Percentiles rank a stretch among this genome's conserved stretches.
These are phyloP conservation scores for Lachancea meyersii DNA, from an alignment of 805 yeast genomes.

Conservation along the genomic window DNA sequence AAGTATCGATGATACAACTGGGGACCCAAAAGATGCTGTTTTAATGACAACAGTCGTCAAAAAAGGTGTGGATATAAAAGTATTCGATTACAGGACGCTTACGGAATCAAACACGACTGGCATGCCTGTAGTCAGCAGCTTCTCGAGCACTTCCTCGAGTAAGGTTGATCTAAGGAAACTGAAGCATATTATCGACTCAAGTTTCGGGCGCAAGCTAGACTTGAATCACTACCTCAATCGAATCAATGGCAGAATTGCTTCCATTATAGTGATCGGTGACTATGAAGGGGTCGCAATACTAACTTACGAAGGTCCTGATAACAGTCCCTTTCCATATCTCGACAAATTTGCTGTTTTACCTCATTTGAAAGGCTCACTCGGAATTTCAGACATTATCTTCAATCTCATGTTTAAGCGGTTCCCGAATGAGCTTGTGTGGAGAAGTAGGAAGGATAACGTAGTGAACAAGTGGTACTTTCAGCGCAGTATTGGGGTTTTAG, in stretches of 20 bases:
- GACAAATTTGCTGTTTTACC: constrained; percentile 92
- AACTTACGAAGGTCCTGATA: constrained; percentile 61
- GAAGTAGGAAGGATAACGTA: constrained; percentile 80
- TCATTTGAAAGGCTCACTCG: constrained; percentile 80
- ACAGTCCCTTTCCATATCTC: constrained; percentile 57
- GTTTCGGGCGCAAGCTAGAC: constrained; percentile 68
- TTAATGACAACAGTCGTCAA: constrained; percentile 66
- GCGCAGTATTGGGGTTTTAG: constrained; percentile 66
- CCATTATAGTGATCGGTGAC: constrained; percentile 81
- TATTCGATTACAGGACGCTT: constrained; percentile 21
- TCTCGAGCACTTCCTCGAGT: not conserved
- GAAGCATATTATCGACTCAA: constrained; percentile 60
- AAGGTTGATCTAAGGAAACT: constrained; percentile 52
- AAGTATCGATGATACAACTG: constrained; percentile 3
- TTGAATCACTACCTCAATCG: constrained; percentile 60
- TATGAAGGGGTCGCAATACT: constrained; percentile 93
- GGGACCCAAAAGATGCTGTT: constrained; percentile 19
- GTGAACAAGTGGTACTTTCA: constrained; percentile 98
- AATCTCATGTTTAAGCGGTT: constrained; percentile 66
- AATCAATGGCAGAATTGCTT: constrained; percentile 61
- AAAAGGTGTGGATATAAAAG: constrained; percentile 50
- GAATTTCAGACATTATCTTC: constrained; percentile 89
- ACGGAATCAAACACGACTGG: constrained; percentile 23
- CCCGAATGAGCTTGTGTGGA: constrained; percentile 77
- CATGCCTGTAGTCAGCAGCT: constrained; percentile 15